A percentile compares a stretch with the other conserved stretches of the same genome.
phyloP scores from a whole-genome alignment of 2,329 filamentous ascomycete genomes.

The Dactylonectria macrodidyma region DNA sequence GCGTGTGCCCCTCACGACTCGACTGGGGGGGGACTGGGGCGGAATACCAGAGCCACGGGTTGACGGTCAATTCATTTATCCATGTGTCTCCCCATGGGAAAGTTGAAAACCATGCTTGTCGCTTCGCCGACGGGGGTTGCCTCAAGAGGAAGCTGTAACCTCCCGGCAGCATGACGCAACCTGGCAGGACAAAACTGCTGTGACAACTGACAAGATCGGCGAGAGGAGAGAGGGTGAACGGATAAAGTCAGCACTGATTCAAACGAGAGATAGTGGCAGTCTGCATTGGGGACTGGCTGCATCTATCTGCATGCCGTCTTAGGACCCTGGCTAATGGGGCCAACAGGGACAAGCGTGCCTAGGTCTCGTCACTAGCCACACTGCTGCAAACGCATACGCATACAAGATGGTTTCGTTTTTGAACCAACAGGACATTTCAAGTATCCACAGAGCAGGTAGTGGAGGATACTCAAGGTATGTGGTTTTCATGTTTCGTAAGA shows the following conservation, averaged over 20 bases:
- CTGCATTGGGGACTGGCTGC: slow-evolving; percentile 24
- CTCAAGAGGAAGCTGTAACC: slow-evolving; percentile 16
- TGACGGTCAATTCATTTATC: neutral
- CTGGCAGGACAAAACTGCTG: neutral
- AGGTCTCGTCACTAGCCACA: neutral
- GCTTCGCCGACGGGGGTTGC: slow-evolving; percentile 7
- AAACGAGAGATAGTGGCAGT: slow-evolving; percentile 17
- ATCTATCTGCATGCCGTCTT: slow-evolving; percentile 21
- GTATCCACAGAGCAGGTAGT: neutral
- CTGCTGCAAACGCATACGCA: neutral
- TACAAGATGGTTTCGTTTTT: slow-evolving; percentile 7
- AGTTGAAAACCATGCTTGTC: slow-evolving; percentile 15
- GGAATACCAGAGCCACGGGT: slow-evolving; percentile 10
- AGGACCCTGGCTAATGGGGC: slow-evolving; percentile 36
- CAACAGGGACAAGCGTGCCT: slow-evolving; percentile 13
- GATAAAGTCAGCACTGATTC: slow-evolving; percentile 22
- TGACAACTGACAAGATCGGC: slow-evolving; percentile 11
- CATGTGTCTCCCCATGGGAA: slow-evolving; percentile 13
- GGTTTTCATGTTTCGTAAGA: slow-evolving; percentile 16
- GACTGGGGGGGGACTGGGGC: slow-evolving; percentile 21
- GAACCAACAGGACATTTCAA: slow-evolving; percentile 3
- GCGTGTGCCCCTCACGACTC: slow-evolving; percentile 18
- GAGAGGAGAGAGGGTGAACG: slow-evolving; percentile 15
- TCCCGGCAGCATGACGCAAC: neutral
- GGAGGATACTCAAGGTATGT: neutral